Conservation (phyloP, 2,329 filamentous ascomycete genomes). For the Arthrinium phaeospermum region DNA sequence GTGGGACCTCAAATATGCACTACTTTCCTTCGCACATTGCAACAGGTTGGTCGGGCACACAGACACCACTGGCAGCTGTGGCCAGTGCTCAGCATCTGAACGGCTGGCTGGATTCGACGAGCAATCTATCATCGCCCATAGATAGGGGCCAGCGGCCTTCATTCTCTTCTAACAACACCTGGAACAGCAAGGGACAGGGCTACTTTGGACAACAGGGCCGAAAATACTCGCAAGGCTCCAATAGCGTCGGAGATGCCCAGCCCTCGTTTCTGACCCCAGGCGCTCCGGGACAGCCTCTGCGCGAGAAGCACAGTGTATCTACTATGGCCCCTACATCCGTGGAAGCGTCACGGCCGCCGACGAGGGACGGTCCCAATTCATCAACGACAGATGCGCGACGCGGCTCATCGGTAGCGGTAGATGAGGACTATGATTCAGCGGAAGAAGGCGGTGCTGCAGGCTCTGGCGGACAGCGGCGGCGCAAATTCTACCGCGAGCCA, state of each 20-base stretch:
- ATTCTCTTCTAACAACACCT: conserved; percentile 53
- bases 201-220: conserved; percentile 1
- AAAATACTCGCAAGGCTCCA: conserved; percentile 12
- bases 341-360: conserved; percentile 62
- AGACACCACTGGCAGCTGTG: conserved; percentile 80
- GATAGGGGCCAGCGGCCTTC: conserved; percentile 45
- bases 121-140: not conserved
- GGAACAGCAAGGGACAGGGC: conserved; percentile 40
- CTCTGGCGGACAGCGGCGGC: conserved; percentile 41
- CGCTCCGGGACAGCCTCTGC: conserved; percentile 41
- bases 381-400: conserved; percentile 33
- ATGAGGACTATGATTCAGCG: conserved; percentile 25
- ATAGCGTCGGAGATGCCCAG: conserved; percentile 59
- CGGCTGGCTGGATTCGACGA: conserved; percentile 50
- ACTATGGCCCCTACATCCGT: conserved; percentile 51
- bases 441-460: conserved; percentile 26
- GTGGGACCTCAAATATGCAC: conserved; percentile 77
- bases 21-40: conserved; percentile 84
- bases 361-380: conserved; percentile 42
- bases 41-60: conserved; percentile 73
- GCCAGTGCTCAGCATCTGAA: conserved; percentile 70
- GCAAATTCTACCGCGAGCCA: conserved; percentile 60
- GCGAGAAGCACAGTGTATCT: conserved; percentile 6
- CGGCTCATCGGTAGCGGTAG: conserved; percentile 28
- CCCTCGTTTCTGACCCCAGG: conserved; percentile 67